Evolutionary conservation across 306 rosid species (phyloP).

Genomic region (Prunus salicina): DNA sequence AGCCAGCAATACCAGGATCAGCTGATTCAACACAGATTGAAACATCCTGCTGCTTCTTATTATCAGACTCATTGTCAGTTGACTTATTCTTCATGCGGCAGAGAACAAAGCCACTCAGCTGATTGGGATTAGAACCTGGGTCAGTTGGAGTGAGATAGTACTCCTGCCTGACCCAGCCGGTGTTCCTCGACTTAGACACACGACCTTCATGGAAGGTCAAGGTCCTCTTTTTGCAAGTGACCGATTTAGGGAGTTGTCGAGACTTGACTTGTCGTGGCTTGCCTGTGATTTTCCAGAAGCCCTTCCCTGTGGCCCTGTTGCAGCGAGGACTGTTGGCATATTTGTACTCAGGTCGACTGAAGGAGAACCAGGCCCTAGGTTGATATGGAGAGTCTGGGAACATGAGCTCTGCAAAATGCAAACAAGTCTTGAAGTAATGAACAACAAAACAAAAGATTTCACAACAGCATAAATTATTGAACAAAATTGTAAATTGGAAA

Average conservation of each 20-base stretch:
- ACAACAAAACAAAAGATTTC: neutral
- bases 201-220: slow-evolving; percentile 47
- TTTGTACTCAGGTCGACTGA: slow-evolving; percentile 34
- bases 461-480: no score
- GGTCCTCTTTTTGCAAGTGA: slow-evolving; percentile 52
- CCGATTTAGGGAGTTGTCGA: neutral
- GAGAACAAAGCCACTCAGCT: slow-evolving; percentile 42
- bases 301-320: slow-evolving; percentile 38
- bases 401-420: slow-evolving; percentile 19
- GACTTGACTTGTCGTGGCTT: slow-evolving; percentile 26
- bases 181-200: slow-evolving; percentile 8
- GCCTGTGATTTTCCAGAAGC: slow-evolving; percentile 64
- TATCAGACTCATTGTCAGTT: neutral
- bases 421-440: neutral
- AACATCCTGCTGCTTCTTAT: neutral
- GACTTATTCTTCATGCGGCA: slow-evolving; percentile 37
- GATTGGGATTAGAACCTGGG: neutral
- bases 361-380: slow-evolving; percentile 51
- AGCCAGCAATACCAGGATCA: slow-evolving; percentile 21
- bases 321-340: slow-evolving; percentile 22
- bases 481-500: no score
- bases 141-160: slow-evolving; percentile 26
- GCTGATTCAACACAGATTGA: slow-evolving; percentile 9
- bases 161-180: slow-evolving; percentile 59
- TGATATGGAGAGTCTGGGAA: slow-evolving; percentile 8